Conservation (phyloP, 129 eudicot species). For the Mikania micrantha region DNA sequence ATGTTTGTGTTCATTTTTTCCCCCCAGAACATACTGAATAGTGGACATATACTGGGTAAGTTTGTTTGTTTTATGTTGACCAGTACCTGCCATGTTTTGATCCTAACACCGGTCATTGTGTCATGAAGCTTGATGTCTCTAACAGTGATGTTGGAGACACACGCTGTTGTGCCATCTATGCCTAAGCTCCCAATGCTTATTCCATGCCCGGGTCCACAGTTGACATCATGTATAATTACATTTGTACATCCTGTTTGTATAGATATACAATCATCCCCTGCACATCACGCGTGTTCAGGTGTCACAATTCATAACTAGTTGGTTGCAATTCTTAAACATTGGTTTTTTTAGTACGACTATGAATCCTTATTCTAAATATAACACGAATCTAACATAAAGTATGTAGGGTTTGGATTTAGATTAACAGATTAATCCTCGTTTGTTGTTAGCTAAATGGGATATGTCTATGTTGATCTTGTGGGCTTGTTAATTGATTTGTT, state of each 20-base stretch:
- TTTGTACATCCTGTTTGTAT: slow-evolving; percentile 95
- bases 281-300: not conserved
- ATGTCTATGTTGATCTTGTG: no score
- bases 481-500: no score
- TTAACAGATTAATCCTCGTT: no score
- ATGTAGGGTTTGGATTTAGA: no score
- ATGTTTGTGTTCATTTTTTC: no score
- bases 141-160: slow-evolving; percentile 81
- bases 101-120: slow-evolving; percentile 88
- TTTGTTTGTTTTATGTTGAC: no score
- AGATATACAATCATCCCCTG: slow-evolving; percentile 96
- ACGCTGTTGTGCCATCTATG: slow-evolving; percentile 60
- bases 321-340: not conserved
- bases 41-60: no score
- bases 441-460: no score
- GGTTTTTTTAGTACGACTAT: no score
- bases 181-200: slow-evolving; percentile 94
- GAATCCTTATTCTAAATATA: no score
- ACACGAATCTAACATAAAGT: no score
- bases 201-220: slow-evolving; percentile 98
- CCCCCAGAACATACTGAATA: no score
- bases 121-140: slow-evolving; percentile 49
- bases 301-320: not conserved
- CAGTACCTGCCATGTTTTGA: slow-evolving; percentile 95
- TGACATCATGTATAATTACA: slow-evolving; percentile 62